Evolutionary conservation across 106 monocot genomes (phyloP).

Genomic region (Cymbidium sinense): DNA sequence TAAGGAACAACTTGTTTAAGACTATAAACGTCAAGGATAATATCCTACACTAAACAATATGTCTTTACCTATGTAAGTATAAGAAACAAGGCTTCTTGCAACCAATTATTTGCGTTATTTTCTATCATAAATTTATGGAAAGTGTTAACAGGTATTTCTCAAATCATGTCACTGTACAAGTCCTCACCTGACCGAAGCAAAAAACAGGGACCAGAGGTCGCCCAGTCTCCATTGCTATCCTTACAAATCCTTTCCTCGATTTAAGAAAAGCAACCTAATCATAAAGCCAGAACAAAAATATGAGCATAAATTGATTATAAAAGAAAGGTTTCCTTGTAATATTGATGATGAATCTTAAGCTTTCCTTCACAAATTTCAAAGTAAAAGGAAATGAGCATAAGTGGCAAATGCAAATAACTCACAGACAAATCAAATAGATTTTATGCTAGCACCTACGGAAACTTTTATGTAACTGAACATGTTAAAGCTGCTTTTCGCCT

Average conservation of each 20-base stretch:
- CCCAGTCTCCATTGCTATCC: constrained; percentile 85
- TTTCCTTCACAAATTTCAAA: constrained; percentile 15
- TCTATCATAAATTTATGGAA: background rate
- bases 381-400: background rate
- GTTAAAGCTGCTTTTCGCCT: background rate
- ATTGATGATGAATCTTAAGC: background rate
- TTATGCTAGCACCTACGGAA: background rate
- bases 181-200: constrained; percentile 85
- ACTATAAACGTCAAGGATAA: background rate
- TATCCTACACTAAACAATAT: background rate
- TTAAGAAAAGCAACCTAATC: constrained; percentile 79
- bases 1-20: background rate
- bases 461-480: background rate
- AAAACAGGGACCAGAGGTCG: constrained; percentile 90
- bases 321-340: background rate
- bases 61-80: background rate
- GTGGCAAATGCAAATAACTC: background rate
- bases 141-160: background rate
- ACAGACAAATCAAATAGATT: background rate
- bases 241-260: constrained; percentile 83
- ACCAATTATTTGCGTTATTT: constrained; percentile 3
- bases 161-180: constrained; percentile 12
- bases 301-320: background rate
- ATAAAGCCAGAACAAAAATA: constrained; percentile 4
- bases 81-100: background rate